phyloP scores from a whole-genome alignment of 495 filamentous ascomycete species.

The Xeromyces bisporus region DNA sequence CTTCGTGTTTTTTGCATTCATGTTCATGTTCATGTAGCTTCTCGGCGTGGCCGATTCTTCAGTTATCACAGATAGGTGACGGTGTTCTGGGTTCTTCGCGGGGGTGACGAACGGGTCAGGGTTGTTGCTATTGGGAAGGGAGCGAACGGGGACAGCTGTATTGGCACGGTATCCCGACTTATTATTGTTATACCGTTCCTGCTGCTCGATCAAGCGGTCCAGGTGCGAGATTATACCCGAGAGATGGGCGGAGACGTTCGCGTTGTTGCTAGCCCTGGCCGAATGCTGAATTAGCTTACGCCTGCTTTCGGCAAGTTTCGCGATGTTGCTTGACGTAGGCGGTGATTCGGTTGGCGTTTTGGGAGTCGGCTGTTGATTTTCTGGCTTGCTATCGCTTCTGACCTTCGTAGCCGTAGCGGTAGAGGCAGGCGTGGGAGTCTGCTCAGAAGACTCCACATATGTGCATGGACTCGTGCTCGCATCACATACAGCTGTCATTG shows the following conservation, averaged over 20 bases:
- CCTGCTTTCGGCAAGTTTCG: conserved; percentile 39
- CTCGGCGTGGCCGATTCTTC: conserved; percentile 23
- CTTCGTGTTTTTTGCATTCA: background rate
- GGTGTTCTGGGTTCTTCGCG: conserved; percentile 16
- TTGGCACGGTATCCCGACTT: too few species aligned
- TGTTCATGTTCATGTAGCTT: conserved; percentile 1
- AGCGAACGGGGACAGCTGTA: too few species aligned
- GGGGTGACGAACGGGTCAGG: conserved; percentile 34
- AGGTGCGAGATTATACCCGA: conserved; percentile 43
- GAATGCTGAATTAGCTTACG: conserved; percentile 35
- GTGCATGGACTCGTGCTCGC: too few species aligned
- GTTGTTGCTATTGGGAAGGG: too few species aligned
- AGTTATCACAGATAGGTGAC: conserved; percentile 37
- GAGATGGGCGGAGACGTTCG: conserved; percentile 30
- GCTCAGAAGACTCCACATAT: too few species aligned
- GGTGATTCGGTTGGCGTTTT: conserved; percentile 26
- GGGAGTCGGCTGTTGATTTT: conserved; percentile 36
- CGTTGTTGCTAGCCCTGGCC: conserved; percentile 17
- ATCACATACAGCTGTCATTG: too few species aligned
- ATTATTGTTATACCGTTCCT: conserved; percentile 12
- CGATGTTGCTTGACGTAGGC: conserved; percentile 21
- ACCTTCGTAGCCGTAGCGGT: conserved; percentile 27
- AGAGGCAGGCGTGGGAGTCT: too few species aligned
- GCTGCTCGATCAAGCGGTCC: conserved; percentile 42
- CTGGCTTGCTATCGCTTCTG: conserved; percentile 26